Evolutionary conservation across 306 rosid species (phyloP).

Genomic region (Quercus gilva): DNA sequence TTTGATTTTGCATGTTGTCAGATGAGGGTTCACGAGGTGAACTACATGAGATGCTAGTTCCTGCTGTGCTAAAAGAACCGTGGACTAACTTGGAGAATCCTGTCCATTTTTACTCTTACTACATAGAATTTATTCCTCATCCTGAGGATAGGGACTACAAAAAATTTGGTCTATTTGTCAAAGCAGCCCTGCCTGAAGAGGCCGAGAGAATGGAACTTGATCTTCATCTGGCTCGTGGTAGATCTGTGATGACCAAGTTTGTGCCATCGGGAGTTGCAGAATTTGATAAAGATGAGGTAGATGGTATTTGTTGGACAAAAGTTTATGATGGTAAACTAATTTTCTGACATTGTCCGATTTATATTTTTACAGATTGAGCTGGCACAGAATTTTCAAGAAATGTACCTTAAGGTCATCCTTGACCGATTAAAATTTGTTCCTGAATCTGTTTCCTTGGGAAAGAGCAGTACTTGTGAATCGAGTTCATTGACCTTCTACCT

Average conservation of each 20-base stretch:
- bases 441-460: slow-evolving; percentile 64
- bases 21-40: slow-evolving; percentile 62
- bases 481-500: slow-evolving; percentile 67
- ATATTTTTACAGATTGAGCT: slow-evolving; percentile 55
- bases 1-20: slow-evolving; percentile 28
- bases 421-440: slow-evolving; percentile 70
- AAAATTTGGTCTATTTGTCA: slow-evolving; percentile 72
- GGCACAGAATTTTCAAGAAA: slow-evolving; percentile 88
- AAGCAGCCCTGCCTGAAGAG: slow-evolving; percentile 66
- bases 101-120: slow-evolving; percentile 56
- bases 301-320: background rate
- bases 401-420: slow-evolving; percentile 83
- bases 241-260: slow-evolving; percentile 72
- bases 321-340: slow-evolving; percentile 1
- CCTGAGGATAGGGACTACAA: slow-evolving; percentile 79
- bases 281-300: slow-evolving; percentile 74
- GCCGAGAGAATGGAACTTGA: slow-evolving; percentile 77
- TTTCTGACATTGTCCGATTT: slow-evolving; percentile 1
- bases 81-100: slow-evolving; percentile 44
- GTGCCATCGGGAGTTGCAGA: slow-evolving; percentile 60
- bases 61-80: slow-evolving; percentile 53
- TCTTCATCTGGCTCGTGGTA: slow-evolving; percentile 87
- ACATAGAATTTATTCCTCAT: slow-evolving; percentile 53
- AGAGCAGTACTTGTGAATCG: slow-evolving; percentile 22
- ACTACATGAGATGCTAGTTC: slow-evolving; percentile 74